Evolutionary conservation across 176 grass and related monocot species (phyloP), one percentile per base, ranked within the genome.

Genomic region (Bromus sterilis): DNA sequence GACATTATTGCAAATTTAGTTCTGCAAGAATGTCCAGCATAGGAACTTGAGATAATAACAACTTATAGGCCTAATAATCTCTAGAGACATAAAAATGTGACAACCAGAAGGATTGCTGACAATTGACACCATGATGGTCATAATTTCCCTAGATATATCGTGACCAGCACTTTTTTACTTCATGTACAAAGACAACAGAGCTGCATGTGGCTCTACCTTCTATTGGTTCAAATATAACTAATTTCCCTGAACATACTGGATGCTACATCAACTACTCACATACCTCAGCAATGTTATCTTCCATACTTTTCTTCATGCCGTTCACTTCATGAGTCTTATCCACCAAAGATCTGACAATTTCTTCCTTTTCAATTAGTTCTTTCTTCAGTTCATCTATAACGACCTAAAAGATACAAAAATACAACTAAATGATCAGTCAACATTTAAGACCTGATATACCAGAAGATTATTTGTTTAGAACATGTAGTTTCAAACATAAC

Each of bases 271-370:
- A 56, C 58, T 39, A 81, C 53, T 73, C 48, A 35, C 63, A 74
- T 84, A 98, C 95, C 84, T 77, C 80, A 66, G 53, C 77, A 36
- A 98, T 81, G 5, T 89, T 76, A 39, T 89, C 71, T 56, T 91
- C 81, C 70, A 98, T 43, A 35, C 89, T 80, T 55, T 89, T 82
- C 56, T 84, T 86, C 42, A 31, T 79, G 53, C 1, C 87, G 42
- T 71, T 91, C 59, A 89, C 83, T 91, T 89, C 86, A 31, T 69
- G 73, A 58, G 90, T 76, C 86, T 98, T 94, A 57, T 94, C 85
- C 76, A 63, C 57, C 65, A 94, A 88, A 66, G 86, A 87, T 53
- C 26, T 76, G 39, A 94, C 67, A 10, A 77, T 80, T 69, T 77
- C 63, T 91, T 89, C 89, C 84, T 94, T 89, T 66, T 71, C 25